phyloP scores from a whole-genome alignment of 257 asterid species.

The Datura wrightii region DNA sequence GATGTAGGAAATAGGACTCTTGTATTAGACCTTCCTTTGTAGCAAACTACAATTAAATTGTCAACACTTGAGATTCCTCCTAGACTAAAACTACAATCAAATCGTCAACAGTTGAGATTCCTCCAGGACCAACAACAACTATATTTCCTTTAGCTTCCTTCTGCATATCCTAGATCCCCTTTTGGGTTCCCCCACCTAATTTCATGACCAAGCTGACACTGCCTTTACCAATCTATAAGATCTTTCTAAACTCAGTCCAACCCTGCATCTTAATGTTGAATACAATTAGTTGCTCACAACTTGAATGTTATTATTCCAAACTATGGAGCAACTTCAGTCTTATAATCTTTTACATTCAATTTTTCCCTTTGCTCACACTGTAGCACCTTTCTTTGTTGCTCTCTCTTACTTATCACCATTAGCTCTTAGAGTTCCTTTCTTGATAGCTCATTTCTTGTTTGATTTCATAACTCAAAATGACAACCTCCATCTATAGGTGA shows the following conservation, averaged over 20 bases:
- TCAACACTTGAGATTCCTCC: slow-evolving; percentile 4
- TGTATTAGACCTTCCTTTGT: neutral
- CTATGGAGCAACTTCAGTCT: neutral
- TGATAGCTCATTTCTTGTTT: neutral
- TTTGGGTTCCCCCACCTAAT: neutral
- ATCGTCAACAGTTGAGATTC: neutral
- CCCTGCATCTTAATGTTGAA: neutral
- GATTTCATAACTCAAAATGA: slow-evolving; percentile 20
- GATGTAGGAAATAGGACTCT: neutral
- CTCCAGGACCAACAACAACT: neutral
- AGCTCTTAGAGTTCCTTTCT: neutral
- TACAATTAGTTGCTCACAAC: neutral
- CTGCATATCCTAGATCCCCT: neutral
- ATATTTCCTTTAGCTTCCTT: slow-evolving; percentile 11
- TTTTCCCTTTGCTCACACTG: neutral
- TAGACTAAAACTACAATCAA: neutral
- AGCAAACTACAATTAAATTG: neutral
- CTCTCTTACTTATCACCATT: neutral
- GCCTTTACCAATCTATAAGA: neutral
- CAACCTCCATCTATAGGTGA: neutral
- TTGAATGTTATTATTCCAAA: neutral
- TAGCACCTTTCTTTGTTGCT: neutral
- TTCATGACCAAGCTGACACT: slow-evolving; percentile 20
- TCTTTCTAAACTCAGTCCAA: neutral
- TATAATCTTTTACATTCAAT: neutral